Evolutionary conservation across 495 filamentous ascomycete species (phyloP).

Genomic region (Neurospora intermedia): DNA sequence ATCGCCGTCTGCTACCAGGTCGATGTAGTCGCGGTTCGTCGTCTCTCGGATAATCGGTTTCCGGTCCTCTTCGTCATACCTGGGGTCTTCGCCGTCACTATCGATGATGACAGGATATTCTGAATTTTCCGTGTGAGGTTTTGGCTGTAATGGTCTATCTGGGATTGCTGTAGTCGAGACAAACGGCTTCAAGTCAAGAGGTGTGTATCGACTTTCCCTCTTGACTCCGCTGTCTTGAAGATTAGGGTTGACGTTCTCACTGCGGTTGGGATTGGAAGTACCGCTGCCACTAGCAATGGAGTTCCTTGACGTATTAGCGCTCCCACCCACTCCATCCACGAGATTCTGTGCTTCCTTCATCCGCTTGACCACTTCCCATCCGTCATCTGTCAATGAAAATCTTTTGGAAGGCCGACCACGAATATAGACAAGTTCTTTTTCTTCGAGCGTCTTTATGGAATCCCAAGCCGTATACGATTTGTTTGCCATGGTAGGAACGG

Average conservation of each 20-base stretch:
- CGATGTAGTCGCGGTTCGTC: slow-evolving; percentile 10
- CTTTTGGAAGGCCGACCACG: slow-evolving; percentile 56
- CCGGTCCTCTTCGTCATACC: slow-evolving; percentile 7
- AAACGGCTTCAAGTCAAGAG: neutral
- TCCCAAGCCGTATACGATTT: slow-evolving; percentile 77
- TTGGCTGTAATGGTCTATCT: neutral
- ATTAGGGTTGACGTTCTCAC: neutral
- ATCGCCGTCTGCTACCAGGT: slow-evolving; percentile 34
- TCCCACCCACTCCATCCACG: neutral
- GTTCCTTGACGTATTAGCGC: neutral
- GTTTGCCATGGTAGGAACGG: slow-evolving; percentile 51
- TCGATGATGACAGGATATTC: neutral
- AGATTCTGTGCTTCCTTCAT: slow-evolving; percentile 42
- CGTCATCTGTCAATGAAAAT: slow-evolving; percentile 66
- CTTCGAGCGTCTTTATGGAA: slow-evolving; percentile 67
- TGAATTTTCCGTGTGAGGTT: neutral
- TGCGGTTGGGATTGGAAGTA: neutral
- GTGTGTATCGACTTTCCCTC: neutral
- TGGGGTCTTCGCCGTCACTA: slow-evolving; percentile 1
- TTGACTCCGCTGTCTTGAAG: neutral
- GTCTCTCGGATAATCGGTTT: neutral
- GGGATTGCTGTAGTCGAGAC: neutral
- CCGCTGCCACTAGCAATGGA: neutral
- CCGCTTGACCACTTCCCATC: slow-evolving; percentile 65
- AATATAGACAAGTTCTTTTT: slow-evolving; percentile 67